Percentiles rank a stretch among this genome's conserved stretches.
phyloP scores from a whole-genome alignment of 1,284 basidiomycete species.

The Boletus coffeatus region DNA sequence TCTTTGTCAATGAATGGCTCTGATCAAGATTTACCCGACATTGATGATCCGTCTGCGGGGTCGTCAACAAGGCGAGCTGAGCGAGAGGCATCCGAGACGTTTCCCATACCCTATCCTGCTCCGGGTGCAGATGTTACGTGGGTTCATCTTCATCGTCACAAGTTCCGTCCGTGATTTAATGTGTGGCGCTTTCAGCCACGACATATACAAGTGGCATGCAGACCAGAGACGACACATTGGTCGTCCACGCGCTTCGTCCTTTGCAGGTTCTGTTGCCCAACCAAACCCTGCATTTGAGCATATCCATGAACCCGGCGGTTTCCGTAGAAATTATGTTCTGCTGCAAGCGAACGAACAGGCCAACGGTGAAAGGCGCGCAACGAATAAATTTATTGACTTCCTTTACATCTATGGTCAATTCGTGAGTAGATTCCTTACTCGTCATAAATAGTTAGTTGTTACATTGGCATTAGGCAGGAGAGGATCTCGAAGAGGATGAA shows the following conservation, averaged over 20 bases:
- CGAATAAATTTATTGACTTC: slow-evolving; percentile 90
- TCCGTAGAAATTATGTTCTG: slow-evolving; percentile 82
- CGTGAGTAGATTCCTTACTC: slow-evolving; percentile 45
- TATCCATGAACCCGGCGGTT: slow-evolving; percentile 91
- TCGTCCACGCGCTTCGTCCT: slow-evolving; percentile 68
- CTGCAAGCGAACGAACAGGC: slow-evolving; percentile 67
- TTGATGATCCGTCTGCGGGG: slow-evolving; percentile 26
- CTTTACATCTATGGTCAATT: slow-evolving; percentile 92
- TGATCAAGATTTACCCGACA: slow-evolving; percentile 27
- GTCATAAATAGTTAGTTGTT: not conserved
- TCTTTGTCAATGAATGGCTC: slow-evolving; percentile 27
- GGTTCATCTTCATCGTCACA: slow-evolving; percentile 33
- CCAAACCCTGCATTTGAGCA: slow-evolving; percentile 77
- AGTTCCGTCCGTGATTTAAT: slow-evolving; percentile 16
- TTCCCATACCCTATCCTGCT: slow-evolving; percentile 81
- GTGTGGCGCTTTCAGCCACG: slow-evolving; percentile 51
- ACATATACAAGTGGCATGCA: slow-evolving; percentile 91
- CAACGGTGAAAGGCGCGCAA: slow-evolving; percentile 55
- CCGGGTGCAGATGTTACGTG: slow-evolving; percentile 88
- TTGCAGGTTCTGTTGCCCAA: slow-evolving; percentile 52
- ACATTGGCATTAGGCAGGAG: slow-evolving; percentile 64
- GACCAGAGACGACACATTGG: slow-evolving; percentile 56
- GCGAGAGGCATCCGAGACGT: slow-evolving; percentile 52
- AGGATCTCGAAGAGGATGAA: slow-evolving; percentile 86
- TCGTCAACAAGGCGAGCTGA: slow-evolving; percentile 33